Evolutionary conservation across 306 rosid species (phyloP).

Genomic region (Malus asiatica): DNA sequence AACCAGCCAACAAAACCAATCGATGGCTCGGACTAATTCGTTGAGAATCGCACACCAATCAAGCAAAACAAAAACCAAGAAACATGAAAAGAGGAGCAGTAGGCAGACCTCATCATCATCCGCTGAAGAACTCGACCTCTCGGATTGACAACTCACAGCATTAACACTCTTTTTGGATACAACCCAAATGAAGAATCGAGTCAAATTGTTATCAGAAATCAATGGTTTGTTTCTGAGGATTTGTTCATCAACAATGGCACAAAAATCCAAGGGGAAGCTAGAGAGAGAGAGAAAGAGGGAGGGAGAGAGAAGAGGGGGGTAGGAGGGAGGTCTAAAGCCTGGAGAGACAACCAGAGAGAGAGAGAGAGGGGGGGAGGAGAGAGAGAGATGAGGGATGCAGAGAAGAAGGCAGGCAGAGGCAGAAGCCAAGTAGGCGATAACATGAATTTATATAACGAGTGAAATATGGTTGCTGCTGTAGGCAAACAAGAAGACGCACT

Average conservation of each 20-base stretch:
- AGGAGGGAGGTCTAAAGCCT: neutral
- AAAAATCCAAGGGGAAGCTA: neutral
- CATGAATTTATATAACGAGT: neutral
- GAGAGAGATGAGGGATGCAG: too few species aligned
- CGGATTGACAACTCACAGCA: neutral
- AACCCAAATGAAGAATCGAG: neutral
- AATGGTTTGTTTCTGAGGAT: neutral
- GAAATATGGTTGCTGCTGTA: neutral
- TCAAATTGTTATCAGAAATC: neutral
- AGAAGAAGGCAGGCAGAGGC: neutral
- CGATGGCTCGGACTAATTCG: neutral
- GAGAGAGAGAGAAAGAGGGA: neutral
- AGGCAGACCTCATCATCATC: slow-evolving; percentile 31
- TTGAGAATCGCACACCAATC: neutral
- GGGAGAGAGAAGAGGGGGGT: neutral
- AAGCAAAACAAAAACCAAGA: slow-evolving; percentile 1
- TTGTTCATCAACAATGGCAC: slow-evolving; percentile 4
- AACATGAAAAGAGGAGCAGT: neutral
- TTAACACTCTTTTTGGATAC: neutral
- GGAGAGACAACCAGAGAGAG: neutral
- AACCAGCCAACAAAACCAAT: neutral
- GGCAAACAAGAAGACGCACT: neutral
- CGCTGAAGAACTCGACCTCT: neutral
- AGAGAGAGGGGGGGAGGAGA: neutral
- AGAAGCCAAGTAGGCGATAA: neutral